Conservation (phyloP, 1,284 basidiomycete species). For the Vanrija sp. region DNA sequence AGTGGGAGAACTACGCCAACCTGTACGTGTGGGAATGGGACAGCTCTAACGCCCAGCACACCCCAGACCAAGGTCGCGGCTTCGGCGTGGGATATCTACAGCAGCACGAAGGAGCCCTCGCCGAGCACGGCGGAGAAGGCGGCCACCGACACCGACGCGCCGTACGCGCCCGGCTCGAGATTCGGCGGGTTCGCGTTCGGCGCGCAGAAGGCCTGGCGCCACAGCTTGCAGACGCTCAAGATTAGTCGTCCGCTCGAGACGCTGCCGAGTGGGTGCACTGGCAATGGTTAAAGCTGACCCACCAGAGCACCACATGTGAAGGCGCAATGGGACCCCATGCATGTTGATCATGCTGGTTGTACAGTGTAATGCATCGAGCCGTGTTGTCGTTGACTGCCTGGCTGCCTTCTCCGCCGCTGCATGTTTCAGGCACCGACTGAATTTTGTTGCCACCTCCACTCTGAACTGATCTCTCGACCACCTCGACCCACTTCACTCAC, state of each 20-base stretch:
- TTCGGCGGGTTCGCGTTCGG: slow-evolving; percentile 67
- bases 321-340: too few species aligned
- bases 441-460: background rate
- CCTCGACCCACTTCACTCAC: too few species aligned
- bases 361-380: too few species aligned
- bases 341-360: too few species aligned
- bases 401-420: too few species aligned
- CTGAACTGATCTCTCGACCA: background rate
- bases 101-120: background rate
- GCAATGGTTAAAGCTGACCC: too few species aligned
- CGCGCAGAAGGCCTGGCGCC: slow-evolving; percentile 56
- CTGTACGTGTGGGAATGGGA: slow-evolving; percentile 23
- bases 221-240: slow-evolving; percentile 51
- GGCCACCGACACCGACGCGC: background rate
- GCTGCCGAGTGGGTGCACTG: slow-evolving; percentile 33
- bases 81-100: slow-evolving; percentile 37
- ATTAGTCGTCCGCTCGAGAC: slow-evolving; percentile 38
- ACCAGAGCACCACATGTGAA: too few species aligned
- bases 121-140: too few species aligned
- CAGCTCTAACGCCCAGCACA: slow-evolving; percentile 24
- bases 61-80: slow-evolving; percentile 43
- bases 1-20: slow-evolving; percentile 46
- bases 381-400: background rate
- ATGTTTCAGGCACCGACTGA: background rate
- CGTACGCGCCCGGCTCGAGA: slow-evolving; percentile 23